A percentile compares a stretch with the other conserved stretches of the same genome.
phyloP scores from a whole-genome alignment of 78 protist genomes.

The Dictyostelium firmibasis region DNA sequence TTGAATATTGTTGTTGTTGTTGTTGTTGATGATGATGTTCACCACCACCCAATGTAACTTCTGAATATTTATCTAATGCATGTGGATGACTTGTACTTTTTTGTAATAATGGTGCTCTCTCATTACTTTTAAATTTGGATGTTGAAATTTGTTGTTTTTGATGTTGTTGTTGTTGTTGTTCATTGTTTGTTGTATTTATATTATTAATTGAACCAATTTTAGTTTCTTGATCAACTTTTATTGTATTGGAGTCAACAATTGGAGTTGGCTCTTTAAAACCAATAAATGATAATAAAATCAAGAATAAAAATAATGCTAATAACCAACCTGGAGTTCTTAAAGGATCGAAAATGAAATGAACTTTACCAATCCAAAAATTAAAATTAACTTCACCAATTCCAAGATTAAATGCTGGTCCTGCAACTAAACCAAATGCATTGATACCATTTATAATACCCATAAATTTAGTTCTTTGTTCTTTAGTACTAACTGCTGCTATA shows the following conservation, averaged over 20 bases:
- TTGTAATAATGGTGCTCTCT: not conserved
- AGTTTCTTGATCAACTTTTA: not conserved
- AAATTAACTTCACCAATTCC: not conserved
- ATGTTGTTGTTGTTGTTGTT: not conserved
- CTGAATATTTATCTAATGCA: not conserved
- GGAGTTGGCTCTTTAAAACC: constrained; percentile 35
- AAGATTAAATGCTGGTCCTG: constrained; percentile 64
- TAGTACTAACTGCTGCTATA: constrained; percentile 30
- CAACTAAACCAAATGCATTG: constrained; percentile 69
- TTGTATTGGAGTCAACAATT: no score
- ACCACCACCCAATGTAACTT: not conserved
- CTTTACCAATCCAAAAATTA: not conserved
- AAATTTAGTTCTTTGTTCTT: constrained; percentile 58
- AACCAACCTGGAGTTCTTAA: constrained; percentile 55
- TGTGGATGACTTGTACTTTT: not conserved
- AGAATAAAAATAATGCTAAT: constrained; percentile 27
- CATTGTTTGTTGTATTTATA: not conserved
- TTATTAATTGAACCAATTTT: not conserved
- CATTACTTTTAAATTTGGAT: not conserved
- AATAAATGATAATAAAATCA: constrained; percentile 37
- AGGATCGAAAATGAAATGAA: constrained; percentile 27
- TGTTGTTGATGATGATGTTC: not conserved
- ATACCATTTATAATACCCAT: constrained; percentile 63
- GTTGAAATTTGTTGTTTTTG: not conserved
- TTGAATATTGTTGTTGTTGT: not conserved